Evolutionary conservation across 805 yeast species (phyloP).

Genomic region (Myxozyma neglecta): DNA sequence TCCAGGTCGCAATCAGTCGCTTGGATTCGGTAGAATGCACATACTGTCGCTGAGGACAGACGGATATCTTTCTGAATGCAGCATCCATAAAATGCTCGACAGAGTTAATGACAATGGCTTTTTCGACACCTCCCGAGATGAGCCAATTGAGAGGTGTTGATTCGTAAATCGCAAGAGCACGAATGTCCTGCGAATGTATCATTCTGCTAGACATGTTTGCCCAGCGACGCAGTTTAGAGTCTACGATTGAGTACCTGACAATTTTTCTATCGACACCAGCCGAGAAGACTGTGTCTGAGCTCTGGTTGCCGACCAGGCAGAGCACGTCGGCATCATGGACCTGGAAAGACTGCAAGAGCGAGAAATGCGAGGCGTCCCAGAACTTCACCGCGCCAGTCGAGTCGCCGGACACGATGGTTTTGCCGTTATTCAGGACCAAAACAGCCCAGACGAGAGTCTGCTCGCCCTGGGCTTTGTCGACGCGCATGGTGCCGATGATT

Average conservation of each 20-base stretch:
- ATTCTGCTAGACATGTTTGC: conserved; percentile 71
- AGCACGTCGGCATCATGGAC: conserved; percentile 91
- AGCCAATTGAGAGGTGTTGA: conserved; percentile 54
- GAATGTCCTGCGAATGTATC: conserved; percentile 63
- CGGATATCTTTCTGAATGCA: conserved; percentile 65
- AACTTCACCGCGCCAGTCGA: conserved; percentile 91
- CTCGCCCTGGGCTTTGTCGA: conserved; percentile 82
- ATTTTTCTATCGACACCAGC: conserved; percentile 95
- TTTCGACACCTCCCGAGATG: conserved; percentile 82
- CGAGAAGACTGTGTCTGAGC: conserved; percentile 67
- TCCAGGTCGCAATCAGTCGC: conserved; percentile 71
- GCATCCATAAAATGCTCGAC: conserved; percentile 65
- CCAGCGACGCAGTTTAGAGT: conserved; percentile 58
- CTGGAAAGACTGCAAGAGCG: conserved; percentile 76
- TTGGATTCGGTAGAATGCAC: conserved; percentile 50
- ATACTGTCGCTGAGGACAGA: conserved; percentile 58
- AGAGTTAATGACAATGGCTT: conserved; percentile 61
- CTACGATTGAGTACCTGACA: conserved; percentile 61
- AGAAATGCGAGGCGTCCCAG: conserved; percentile 81
- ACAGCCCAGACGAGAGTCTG: conserved; percentile 92
- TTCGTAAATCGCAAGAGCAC: conserved; percentile 32
- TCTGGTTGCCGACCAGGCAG: conserved; percentile 60
- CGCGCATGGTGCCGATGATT: conserved; percentile 80
- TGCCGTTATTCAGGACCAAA: conserved; percentile 56
- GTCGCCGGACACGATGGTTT: conserved; percentile 91